Evolutionary conservation across 2,329 filamentous ascomycete genomes (phyloP).

Genomic region (Diaporthe vexans): DNA sequence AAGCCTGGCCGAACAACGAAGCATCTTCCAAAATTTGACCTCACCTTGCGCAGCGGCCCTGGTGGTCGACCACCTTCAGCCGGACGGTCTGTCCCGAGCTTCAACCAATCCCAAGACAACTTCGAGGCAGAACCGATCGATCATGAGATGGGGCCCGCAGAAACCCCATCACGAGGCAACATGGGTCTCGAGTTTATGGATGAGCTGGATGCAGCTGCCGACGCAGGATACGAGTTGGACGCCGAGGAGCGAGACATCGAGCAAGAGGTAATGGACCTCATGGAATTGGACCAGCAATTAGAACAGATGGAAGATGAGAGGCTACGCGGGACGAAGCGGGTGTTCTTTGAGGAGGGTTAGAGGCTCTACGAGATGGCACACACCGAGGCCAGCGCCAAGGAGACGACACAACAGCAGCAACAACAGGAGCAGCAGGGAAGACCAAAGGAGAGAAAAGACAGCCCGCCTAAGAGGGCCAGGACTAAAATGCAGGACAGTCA

Average conservation of each 20-base stretch:
- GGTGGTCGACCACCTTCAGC: slow-evolving; percentile 49
- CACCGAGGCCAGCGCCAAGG: slow-evolving; percentile 34
- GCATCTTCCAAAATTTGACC: slow-evolving; percentile 61
- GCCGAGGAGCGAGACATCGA: slow-evolving; percentile 66
- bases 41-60: slow-evolving; percentile 58
- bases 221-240: slow-evolving; percentile 63
- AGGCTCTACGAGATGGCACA: slow-evolving; percentile 41
- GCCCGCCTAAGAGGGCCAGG: slow-evolving; percentile 6
- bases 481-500: slow-evolving; percentile 1
- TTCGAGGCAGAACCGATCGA: slow-evolving; percentile 26
- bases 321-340: slow-evolving; percentile 63
- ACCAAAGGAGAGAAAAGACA: slow-evolving; percentile 1
- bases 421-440: background rate
- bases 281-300: slow-evolving; percentile 74
- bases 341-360: slow-evolving; percentile 64
- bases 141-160: slow-evolving; percentile 18
- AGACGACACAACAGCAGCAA: background rate
- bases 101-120: slow-evolving; percentile 34
- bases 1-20: slow-evolving; percentile 57
- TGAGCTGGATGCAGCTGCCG: slow-evolving; percentile 66
- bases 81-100: slow-evolving; percentile 32
- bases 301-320: slow-evolving; percentile 67
- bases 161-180: slow-evolving; percentile 43
- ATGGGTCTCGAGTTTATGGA: slow-evolving; percentile 64
- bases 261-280: slow-evolving; percentile 74